Percentiles rank a stretch among this genome's conserved stretches.
Conservation (phyloP, 768 basidiomycete species). For the Leccinum barrowsii region DNA sequence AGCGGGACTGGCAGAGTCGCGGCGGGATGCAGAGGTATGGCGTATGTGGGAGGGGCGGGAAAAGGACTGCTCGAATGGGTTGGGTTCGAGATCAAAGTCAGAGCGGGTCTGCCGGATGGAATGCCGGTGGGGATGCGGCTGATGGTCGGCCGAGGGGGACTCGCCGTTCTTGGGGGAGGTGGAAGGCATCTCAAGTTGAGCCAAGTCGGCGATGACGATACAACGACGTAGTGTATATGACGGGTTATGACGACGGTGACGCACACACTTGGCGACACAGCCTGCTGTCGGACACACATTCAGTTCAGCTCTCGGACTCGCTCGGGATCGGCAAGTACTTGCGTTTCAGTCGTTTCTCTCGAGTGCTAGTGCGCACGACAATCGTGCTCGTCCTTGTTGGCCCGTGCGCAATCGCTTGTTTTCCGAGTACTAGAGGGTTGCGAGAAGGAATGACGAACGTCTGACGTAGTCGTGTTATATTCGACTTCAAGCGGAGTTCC, state of each 20-base stretch:
- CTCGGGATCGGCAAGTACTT: constrained; percentile 21
- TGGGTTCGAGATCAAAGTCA: constrained; percentile 78
- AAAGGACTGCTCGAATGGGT: constrained; percentile 96
- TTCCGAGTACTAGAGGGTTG: constrained; percentile 29
- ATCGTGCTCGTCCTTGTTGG: constrained; percentile 21
- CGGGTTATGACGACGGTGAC: constrained; percentile 26
- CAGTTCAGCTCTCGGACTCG: constrained; percentile 17
- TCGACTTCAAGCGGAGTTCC: constrained; percentile 42
- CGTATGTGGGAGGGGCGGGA: constrained; percentile 56
- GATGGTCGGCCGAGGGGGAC: constrained; percentile 23
- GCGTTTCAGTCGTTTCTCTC: constrained; percentile 16
- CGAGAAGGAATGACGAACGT: constrained; percentile 39
- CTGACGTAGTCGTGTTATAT: constrained; percentile 43
- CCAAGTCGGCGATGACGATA: constrained; percentile 18
- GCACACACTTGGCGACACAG: constrained; percentile 20
- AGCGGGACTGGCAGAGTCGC: constrained; percentile 30
- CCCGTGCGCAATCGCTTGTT: constrained; percentile 30
- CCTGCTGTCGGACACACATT: constrained; percentile 15
- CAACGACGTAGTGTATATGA: constrained; percentile 10
- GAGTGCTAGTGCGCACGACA: neutral
- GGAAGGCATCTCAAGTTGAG: constrained; percentile 18
- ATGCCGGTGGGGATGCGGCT: constrained; percentile 13
- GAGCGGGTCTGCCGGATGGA: constrained; percentile 47
- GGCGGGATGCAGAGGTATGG: constrained; percentile 35
- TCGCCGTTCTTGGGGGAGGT: constrained; percentile 36